Percentiles rank a stretch among this genome's conserved stretches.
These are phyloP conservation scores for Crithidia expoeki DNA, from an alignment of 208 protist species.

Conservation along the genomic window DNA sequence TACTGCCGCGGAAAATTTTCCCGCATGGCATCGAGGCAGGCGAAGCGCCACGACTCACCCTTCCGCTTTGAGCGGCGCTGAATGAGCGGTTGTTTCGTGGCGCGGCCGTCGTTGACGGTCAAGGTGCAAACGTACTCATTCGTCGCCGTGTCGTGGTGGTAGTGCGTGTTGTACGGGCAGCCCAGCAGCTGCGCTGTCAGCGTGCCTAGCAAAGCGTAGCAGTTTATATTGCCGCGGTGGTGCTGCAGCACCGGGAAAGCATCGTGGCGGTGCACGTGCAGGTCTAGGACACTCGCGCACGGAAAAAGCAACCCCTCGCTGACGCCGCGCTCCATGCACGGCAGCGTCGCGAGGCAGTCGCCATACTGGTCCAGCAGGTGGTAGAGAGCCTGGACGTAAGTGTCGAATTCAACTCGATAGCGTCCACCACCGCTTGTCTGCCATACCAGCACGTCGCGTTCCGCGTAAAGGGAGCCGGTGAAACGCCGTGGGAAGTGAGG, in stretches of 20 bases:
- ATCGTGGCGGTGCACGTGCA: constrained; percentile 75
- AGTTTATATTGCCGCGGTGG: constrained; percentile 84
- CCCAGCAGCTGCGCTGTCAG: constrained; percentile 80
- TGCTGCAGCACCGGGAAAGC: constrained; percentile 62
- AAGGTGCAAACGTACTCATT: constrained; percentile 61
- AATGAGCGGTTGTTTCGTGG: constrained; percentile 54
- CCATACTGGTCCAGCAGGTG: constrained; percentile 82
- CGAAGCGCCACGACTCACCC: constrained; percentile 81
- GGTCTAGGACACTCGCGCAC: constrained; percentile 48
- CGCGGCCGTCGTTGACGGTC: constrained; percentile 67
- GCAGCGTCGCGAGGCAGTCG: constrained; percentile 36
- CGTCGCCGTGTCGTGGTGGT: constrained; percentile 45
- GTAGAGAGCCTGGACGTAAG: constrained; percentile 76
- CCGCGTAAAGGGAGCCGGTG: constrained; percentile 40
- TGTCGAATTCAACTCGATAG: constrained; percentile 85
- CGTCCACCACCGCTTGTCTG: constrained; percentile 60
- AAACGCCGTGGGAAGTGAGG: constrained; percentile 36
- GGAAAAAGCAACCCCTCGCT: constrained; percentile 52
- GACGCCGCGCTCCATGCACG: constrained; percentile 22
- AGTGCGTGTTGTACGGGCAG: constrained; percentile 72
- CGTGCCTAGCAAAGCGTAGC: constrained; percentile 83
- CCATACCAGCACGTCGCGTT: constrained; percentile 60
- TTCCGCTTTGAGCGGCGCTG: constrained; percentile 62
- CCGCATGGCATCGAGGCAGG: constrained; percentile 73
- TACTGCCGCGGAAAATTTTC: constrained; percentile 89